Base-by-base conservation (phyloP, 2,329 filamentous ascomycete genomes). In the Fusarium metavorans region DNA sequence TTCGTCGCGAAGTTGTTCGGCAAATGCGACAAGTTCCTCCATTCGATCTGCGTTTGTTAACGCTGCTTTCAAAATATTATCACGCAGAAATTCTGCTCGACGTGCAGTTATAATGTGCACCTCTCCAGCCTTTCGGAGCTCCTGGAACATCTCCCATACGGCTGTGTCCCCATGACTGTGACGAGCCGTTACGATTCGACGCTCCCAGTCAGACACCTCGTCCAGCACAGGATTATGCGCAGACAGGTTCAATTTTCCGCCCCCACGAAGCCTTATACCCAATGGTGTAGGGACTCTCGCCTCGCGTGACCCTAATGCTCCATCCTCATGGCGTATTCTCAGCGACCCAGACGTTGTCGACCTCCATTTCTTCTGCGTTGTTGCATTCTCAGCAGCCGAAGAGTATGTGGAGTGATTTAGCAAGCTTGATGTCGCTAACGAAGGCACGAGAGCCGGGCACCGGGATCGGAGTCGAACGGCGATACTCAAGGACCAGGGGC, bases 1-100 rank as follows among this genome's bases (percentile, higher is more conserved):
- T 3, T 81, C 69, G 4, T 80, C 76, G 34, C 80, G 77, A 65
- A 90, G 84, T 79, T 76, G 57, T 39, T 77, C 67, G 5, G 78
- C 81, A 30, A 77, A 71, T n/a, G 67, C 56, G 60, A 82, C 75
- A 43, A 83, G 66, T 25, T 73, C 56, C 11, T 72, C 64, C 59
- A 82, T 76, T 39, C 79, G 77, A 13, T 57, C 63, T 35, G 79
- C 70, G 20, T 78, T 60, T 16, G 68, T 62, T 32, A 84, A 61
- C 18, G 81, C 80, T 32, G 80, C 79, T 10, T 70, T 69, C 27
- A 85, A 61, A 14, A 84, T 76, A 18, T 73, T 71, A 35, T 82
- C 78, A 16, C 82, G 79, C 30, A 83, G 65, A 10, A 64, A 27
- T 10, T 79, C 75, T 18, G 81, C 77, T 30, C 76, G 67, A 30